Base-by-base conservation (phyloP, 1,284 basidiomycete species). In the Ceratobasidium sp. region DNA sequence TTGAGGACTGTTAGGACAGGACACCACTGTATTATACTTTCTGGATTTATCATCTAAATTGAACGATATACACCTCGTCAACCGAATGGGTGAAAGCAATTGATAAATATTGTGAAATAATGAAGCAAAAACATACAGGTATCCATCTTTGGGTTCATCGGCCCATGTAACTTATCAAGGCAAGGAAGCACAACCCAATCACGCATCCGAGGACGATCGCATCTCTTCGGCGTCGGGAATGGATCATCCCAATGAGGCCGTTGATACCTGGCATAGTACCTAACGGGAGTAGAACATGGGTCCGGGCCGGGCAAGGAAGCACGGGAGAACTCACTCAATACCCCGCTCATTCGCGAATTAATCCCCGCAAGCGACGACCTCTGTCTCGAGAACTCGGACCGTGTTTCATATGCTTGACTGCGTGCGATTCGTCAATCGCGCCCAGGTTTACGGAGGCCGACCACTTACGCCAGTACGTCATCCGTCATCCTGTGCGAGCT, bases 381-480 rank as follows among this genome's bases (percentile, higher is more conserved):
- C 79, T 99, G 97, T 57, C 87, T 85, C n/a, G 85, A 82, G 78
- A 99, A 97, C 77, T 98, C 96, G 38, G 92, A 85, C n/a, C 96
- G 88, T 0, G 96, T 98, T 74, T 95, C 96, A 75, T 98, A 97
- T 32, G 97, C 97, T 88, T 99, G 96, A 62, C 95, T 97, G 73
- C 25, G 69, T 17, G 57, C 34, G 72, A 27, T n/a, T 4, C 20
- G 7, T 60, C 35, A 34, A n/a, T n/a, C n/a, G 31, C 25, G 43
- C 3, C n/a, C 25, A 53, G 12, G n/a, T 22, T 1, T 62, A 42
- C 54, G 35, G 52, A 29, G 47, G 42, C 53, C 27, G 25, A 56
- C 25, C 31, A 78, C 89, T 72, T 76, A 97, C 95, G 92, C 86
- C 20, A 98, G 82, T 38, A 96, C 87, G 53, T 93, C 91, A 77